Base-by-base conservation (phyloP, 2,329 filamentous ascomycete genomes). In the Parastagonospora avenae region DNA sequence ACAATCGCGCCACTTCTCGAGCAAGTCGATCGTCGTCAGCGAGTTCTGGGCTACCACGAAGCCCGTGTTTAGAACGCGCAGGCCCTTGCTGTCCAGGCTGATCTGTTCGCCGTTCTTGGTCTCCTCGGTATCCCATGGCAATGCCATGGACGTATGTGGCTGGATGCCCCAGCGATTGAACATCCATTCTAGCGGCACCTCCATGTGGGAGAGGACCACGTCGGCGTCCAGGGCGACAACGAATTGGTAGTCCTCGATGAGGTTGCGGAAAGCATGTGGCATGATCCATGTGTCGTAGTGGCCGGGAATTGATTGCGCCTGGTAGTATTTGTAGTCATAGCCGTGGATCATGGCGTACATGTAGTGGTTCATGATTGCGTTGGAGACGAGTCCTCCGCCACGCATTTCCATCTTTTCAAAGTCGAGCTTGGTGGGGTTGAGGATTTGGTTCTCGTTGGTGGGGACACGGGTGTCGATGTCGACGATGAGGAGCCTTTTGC, bases 141-240 rank as follows among this genome's bases (percentile, higher is more conserved):
- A 68, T 4, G 76, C 70, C 33, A 80, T 59, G 8, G 75, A 68
- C 0, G 76, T 79, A 2, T 73, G 59, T 0, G 63, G 52, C 8
- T 64, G 69, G 41, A 79, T 67, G 46, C 75, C 70, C 79, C 78
- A 80, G 35, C 76, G 70, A 57, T 78, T 79, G 59, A 81, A 71
- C 6, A 81, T 71, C 74, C 77, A 80, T 63, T 81, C 79, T 12
- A 80, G 50, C 2, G 78, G 78, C 1, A 81, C 59, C 30, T 78
- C 70, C 1, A 74, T 70, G 46, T 79, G 68, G 1, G 70, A 64
- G 45, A 80, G 71, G 6, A 74, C 69, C 14, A 71, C 75, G 51
- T 81, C 79, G 19, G 76, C 73, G 56, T 81, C 79, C 45, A 80
- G 59, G 38, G 77, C 76, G 39, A 80, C 64, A 16, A 80, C 74